phyloP scores from a whole-genome alignment of 2,329 filamentous ascomycete genomes.

The Penicillium sp. region DNA sequence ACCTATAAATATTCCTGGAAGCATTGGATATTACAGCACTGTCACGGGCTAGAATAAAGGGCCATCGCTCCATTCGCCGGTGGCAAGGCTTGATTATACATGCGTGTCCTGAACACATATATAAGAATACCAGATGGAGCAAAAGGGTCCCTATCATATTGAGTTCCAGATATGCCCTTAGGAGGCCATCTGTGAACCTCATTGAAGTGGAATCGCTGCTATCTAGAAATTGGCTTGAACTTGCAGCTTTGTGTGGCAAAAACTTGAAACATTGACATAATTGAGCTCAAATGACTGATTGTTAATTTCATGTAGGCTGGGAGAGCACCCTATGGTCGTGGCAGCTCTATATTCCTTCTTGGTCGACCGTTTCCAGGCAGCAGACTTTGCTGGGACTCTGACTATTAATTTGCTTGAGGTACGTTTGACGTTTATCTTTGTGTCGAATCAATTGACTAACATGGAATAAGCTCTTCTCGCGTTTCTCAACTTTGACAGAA shows the following conservation, averaged over 20 bases:
- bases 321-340: slow-evolving; percentile 49
- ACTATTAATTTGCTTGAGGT: slow-evolving; percentile 48
- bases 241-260: background rate
- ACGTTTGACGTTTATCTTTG: slow-evolving; percentile 10
- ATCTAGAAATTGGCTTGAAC: slow-evolving; percentile 4
- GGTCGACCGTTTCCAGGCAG: slow-evolving; percentile 48
- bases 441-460: slow-evolving; percentile 24
- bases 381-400: slow-evolving; percentile 47
- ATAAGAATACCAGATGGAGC: background rate
- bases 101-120: background rate
- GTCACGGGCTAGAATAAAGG: slow-evolving; percentile 31
- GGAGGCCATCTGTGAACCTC: background rate
- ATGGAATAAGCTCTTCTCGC: slow-evolving; percentile 48
- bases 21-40: slow-evolving; percentile 24
- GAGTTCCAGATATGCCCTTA: slow-evolving; percentile 1
- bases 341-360: slow-evolving; percentile 50
- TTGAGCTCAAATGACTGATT: slow-evolving; percentile 26
- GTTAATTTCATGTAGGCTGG: slow-evolving; percentile 40
- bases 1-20: slow-evolving; percentile 36
- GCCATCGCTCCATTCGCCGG: slow-evolving; percentile 8
- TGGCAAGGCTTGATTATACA: slow-evolving; percentile 3
- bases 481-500: slow-evolving; percentile 57
- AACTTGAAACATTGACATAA: slow-evolving; percentile 2
- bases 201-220: background rate
- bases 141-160: background rate